These are phyloP conservation scores for Symbiodinium pilosum DNA, from an alignment of 73 alveolate species.

Conservation along the genomic window DNA sequence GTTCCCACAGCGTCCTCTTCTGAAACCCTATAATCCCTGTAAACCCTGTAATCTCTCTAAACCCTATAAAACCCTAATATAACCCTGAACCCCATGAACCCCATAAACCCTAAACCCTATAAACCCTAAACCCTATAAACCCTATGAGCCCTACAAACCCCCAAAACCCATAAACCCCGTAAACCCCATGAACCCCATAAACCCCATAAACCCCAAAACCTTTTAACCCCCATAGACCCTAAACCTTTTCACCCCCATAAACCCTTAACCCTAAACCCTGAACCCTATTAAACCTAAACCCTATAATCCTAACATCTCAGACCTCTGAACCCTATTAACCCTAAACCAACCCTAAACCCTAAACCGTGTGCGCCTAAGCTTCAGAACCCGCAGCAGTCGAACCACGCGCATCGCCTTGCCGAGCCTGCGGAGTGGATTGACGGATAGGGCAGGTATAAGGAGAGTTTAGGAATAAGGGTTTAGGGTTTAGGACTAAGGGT, in stretches of 20 bases:
- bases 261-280: background rate
- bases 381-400: slow-evolving; percentile 61
- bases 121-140: background rate
- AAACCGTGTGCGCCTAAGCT: slow-evolving; percentile 41
- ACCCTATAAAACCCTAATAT: no score
- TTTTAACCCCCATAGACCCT: background rate
- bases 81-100: no score
- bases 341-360: background rate
- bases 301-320: background rate
- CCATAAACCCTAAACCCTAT: no score
- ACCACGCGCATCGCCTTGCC: slow-evolving; percentile 93
- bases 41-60: no score
- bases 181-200: no score
- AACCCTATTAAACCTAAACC: background rate
- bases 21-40: no score
- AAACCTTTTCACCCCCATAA: background rate
- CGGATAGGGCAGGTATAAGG: background rate
- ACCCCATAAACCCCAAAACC: background rate
- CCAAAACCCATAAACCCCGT: no score
- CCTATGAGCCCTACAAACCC: background rate
- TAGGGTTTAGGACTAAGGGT: background rate
- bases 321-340: background rate
- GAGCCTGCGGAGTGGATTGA: slow-evolving; percentile 3
- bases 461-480: background rate
- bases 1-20: no score